Percentiles rank a stretch among this genome's conserved stretches.
These are phyloP conservation scores for Nicotiana knightiana DNA, from an alignment of 257 asterid genomes.

Conservation along the genomic window DNA sequence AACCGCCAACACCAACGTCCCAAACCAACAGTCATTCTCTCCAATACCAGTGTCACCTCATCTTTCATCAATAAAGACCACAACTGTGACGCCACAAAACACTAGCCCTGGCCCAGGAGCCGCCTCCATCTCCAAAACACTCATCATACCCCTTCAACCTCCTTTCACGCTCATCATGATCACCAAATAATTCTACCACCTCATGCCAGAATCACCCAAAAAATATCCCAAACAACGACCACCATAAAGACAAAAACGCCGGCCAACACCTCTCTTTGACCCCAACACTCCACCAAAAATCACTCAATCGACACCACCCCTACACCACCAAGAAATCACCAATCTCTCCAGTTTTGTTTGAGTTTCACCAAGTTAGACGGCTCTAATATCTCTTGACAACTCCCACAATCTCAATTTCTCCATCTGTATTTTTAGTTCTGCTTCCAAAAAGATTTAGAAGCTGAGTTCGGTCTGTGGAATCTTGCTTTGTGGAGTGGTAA, in stretches of 20 bases:
- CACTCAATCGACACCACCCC: not conserved
- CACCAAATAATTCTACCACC: not conserved
- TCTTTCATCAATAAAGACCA: not conserved
- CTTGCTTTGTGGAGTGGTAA: slow-evolving; percentile 2
- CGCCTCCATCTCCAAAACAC: not conserved
- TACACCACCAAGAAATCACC: not conserved
- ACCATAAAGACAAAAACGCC: not conserved
- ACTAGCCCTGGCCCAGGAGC: not conserved
- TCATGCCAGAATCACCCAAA: not conserved
- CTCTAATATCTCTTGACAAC: not conserved
- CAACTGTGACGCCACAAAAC: not conserved
- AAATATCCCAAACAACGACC: not conserved
- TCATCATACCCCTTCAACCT: not conserved
- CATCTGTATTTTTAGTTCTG: not conserved
- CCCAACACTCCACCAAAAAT: not conserved
- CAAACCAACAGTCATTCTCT: not conserved
- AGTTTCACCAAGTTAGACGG: not conserved
- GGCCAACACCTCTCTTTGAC: not conserved
- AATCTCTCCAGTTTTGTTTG: not conserved
- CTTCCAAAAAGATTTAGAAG: not conserved
- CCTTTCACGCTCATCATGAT: not conserved
- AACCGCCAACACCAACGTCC: not conserved
- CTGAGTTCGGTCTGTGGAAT: not conserved
- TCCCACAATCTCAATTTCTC: not conserved
- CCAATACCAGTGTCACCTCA: not conserved